These are phyloP conservation scores for Sporisorium graminicola DNA, from an alignment of 1,284 basidiomycete genomes.

Conservation along the genomic window DNA sequence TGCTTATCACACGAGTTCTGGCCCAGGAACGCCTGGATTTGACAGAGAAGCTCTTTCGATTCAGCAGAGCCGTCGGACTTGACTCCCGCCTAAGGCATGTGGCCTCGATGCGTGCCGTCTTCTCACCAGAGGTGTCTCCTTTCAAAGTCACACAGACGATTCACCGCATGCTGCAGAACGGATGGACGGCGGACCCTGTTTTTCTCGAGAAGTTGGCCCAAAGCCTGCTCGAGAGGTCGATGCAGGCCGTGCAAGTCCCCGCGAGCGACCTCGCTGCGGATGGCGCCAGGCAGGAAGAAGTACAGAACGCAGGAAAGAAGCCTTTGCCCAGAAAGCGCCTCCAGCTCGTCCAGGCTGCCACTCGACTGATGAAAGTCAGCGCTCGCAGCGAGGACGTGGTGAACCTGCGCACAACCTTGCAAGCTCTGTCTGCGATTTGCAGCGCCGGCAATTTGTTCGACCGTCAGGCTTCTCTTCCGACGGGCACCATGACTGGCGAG, in stretches of 20 bases:
- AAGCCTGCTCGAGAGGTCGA: slow-evolving; percentile 14
- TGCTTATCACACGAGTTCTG: slow-evolving; percentile 27
- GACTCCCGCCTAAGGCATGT: not conserved
- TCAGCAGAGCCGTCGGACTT: slow-evolving; percentile 24
- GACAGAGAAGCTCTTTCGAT: slow-evolving; percentile 21
- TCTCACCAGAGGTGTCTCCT: slow-evolving; percentile 11
- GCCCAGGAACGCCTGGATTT: slow-evolving; percentile 28
- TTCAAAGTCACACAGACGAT: slow-evolving; percentile 5
- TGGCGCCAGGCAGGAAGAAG: not conserved
- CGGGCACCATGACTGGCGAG: no score
- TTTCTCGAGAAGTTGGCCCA: slow-evolving; percentile 30
- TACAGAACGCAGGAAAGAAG: not conserved
- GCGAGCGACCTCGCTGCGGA: not conserved
- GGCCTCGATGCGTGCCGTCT: slow-evolving; percentile 14
- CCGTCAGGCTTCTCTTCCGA: not conserved
- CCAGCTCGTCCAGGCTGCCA: slow-evolving; percentile 14
- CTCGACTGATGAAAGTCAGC: slow-evolving; percentile 21
- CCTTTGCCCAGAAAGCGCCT: slow-evolving; percentile 6
- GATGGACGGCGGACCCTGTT: slow-evolving; percentile 19
- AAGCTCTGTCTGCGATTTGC: slow-evolving; percentile 19
- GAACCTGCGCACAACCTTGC: slow-evolving; percentile 27
- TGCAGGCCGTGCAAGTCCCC: not conserved
- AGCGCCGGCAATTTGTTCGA: not conserved
- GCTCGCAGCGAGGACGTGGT: slow-evolving; percentile 20
- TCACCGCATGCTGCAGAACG: slow-evolving; percentile 4